These are phyloP conservation scores for Rhodomyrtus psidioides DNA, from an alignment of 441 rosid species.

Conservation along the genomic window DNA sequence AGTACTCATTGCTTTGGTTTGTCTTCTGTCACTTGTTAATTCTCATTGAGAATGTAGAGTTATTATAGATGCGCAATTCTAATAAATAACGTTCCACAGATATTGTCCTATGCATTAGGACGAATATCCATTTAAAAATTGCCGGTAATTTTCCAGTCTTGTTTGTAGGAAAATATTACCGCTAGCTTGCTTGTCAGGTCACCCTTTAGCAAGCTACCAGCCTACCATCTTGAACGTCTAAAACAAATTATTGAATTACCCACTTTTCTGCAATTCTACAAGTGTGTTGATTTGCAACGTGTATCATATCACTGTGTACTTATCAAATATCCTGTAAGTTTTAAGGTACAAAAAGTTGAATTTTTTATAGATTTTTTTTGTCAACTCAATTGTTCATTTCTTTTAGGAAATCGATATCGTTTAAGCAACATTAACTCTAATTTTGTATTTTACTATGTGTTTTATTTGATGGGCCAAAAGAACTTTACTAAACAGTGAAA, in stretches of 20 bases:
- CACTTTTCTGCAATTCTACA: neutral
- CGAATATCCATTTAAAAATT: neutral
- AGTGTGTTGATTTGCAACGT: neutral
- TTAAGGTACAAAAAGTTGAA: neutral
- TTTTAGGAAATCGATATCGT: neutral
- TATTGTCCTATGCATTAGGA: no score
- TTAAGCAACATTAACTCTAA: neutral
- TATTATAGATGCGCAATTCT: neutral
- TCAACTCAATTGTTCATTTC: neutral
- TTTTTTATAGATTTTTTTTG: no score
- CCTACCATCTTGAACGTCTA: neutral
- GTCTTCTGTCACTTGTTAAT: neutral
- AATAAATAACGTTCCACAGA: no score
- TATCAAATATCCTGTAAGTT: neutral
- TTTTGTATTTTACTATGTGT: neutral
- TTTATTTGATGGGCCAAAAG: no score
- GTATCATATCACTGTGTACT: neutral
- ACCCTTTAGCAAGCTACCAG: no score
- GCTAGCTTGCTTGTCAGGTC: neutral
- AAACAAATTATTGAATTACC: neutral
- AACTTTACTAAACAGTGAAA: no score
- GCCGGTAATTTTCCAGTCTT: no score
- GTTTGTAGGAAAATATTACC: no score
- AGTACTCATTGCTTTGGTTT: accelerated
- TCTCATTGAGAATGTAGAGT: neutral